Percentiles rank a stretch among this genome's conserved stretches.
Evolutionary conservation across 306 rosid species (phyloP).

Genomic region (Cicer pinnatifidum): DNA sequence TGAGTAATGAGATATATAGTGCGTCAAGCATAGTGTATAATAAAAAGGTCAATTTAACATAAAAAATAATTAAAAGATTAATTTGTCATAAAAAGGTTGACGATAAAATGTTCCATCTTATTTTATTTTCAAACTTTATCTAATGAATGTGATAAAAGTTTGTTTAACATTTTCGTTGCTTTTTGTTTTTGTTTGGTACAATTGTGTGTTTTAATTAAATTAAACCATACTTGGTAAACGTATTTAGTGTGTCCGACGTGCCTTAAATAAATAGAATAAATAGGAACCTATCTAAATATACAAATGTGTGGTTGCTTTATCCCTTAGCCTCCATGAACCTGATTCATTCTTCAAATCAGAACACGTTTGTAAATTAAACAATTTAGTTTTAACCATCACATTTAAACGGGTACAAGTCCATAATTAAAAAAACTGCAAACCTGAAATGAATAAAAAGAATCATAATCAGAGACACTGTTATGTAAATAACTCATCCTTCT

Average conservation of each 20-base stretch:
- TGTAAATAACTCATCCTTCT: neutral
- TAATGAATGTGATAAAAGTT: neutral
- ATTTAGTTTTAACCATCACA: neutral
- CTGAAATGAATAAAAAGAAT: neutral
- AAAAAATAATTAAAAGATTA: too few species aligned
- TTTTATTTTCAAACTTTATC: neutral
- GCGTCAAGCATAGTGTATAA: neutral
- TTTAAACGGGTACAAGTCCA: neutral
- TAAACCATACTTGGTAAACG: too few species aligned
- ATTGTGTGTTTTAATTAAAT: too few species aligned
- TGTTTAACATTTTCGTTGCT: neutral
- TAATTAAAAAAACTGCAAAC: neutral
- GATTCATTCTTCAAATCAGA: too few species aligned
- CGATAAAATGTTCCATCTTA: neutral
- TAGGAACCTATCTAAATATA: too few species aligned
- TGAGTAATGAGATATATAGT: neutral
- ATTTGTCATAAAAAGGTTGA: neutral
- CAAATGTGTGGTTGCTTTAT: too few species aligned
- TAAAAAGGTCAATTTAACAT: neutral
- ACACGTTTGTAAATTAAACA: too few species aligned
- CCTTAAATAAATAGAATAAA: too few species aligned
- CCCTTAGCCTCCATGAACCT: too few species aligned
- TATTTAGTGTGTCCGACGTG: too few species aligned
- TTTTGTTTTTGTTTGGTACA: neutral
- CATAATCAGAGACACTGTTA: neutral